Conservation (phyloP, 352 stramenopile genomes). For the Elongisporangium prolatum region DNA sequence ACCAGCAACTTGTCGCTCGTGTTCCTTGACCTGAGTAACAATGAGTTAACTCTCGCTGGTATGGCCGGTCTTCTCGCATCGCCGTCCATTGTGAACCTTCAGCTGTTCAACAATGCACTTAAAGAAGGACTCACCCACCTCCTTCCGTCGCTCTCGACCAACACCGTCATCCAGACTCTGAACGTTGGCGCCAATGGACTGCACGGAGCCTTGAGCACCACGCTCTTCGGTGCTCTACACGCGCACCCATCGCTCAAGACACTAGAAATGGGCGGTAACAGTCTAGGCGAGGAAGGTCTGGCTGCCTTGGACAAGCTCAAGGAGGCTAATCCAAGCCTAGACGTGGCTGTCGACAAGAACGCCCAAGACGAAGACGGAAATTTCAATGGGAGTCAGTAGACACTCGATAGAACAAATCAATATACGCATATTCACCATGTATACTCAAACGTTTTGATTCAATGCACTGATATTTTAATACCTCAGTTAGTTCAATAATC, state of each 20-base stretch:
- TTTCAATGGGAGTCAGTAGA: conserved; percentile 28
- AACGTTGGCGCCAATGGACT: conserved; percentile 69
- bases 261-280: conserved; percentile 83
- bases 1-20: conserved; percentile 32
- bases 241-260: conserved; percentile 62
- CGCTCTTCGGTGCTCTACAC: conserved; percentile 64
- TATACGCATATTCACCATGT: conserved; percentile 4
- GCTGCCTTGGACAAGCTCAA: conserved; percentile 58
- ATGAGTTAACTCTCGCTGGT: conserved; percentile 40
- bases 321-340: conserved; percentile 43
- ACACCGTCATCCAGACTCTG: conserved; percentile 53
- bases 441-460: not conserved
- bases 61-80: conserved; percentile 41
- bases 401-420: conserved; percentile 1
- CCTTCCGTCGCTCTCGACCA: conserved; percentile 41
- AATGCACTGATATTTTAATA: not conserved
- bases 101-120: conserved; percentile 78
- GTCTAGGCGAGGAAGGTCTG: conserved; percentile 58
- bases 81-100: conserved; percentile 47
- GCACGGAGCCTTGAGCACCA: conserved; percentile 50
- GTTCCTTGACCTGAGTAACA: conserved; percentile 70
- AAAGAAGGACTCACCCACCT: conserved; percentile 40
- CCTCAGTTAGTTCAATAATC: not conserved
- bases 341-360: conserved; percentile 81
- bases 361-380: conserved; percentile 62